Evolutionary conservation across 345 rosid species (phyloP).

Genomic region (Clausena lansium): DNA sequence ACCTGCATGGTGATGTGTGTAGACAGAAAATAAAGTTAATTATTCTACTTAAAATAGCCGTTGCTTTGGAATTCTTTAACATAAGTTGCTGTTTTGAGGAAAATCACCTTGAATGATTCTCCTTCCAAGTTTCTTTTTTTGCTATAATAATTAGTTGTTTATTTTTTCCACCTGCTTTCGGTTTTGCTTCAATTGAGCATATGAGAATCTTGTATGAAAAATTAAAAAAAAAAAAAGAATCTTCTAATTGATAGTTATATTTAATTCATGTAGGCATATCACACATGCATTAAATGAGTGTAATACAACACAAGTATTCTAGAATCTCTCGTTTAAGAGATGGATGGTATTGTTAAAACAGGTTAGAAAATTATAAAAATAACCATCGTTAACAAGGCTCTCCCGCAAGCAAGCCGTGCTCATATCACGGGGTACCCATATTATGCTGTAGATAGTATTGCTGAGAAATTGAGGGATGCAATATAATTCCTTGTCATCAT

Average conservation of each 20-base stretch:
- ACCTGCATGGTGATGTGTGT: not conserved
- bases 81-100: not conserved
- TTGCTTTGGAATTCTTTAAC: not conserved
- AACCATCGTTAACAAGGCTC: too few relatives aligned
- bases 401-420: too few relatives aligned
- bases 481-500: not conserved
- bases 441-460: not conserved
- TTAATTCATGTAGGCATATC: too few relatives aligned
- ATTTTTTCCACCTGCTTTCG: conserved; percentile 14
- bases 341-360: too few relatives aligned
- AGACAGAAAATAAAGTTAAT: conserved; percentile 5
- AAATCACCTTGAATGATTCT: not conserved
- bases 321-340: too few relatives aligned
- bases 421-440: too few relatives aligned
- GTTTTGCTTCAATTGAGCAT: conserved; percentile 21
- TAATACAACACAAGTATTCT: too few relatives aligned
- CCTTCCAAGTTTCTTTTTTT: not conserved
- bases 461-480: not conserved
- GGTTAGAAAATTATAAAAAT: too few relatives aligned
- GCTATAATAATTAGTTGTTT: not conserved
- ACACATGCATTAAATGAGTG: too few relatives aligned
- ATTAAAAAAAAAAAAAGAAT: not conserved
- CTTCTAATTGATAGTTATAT: too few relatives aligned
- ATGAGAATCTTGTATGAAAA: conserved; percentile 21
- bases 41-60: conserved; percentile 12